These are phyloP conservation scores for Backusella morwellensis DNA, from an alignment of 192 early-diverging fungal genomes.

Conservation along the genomic window DNA sequence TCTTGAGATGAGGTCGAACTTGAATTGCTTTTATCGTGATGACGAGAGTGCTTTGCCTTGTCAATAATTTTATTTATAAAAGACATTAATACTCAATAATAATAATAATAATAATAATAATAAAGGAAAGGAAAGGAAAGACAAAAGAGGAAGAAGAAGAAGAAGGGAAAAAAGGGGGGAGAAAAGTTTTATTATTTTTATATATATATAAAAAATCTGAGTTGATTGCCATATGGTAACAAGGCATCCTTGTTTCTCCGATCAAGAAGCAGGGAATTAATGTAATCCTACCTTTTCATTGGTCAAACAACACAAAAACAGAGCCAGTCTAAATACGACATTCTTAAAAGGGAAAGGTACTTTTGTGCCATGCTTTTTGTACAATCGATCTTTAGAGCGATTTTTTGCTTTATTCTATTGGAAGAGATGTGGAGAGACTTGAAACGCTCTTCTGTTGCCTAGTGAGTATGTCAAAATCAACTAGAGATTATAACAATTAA, in stretches of 20 bases:
- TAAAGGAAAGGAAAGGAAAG: slow-evolving; percentile 4
- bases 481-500: too few relatives aligned
- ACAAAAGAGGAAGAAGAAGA: slow-evolving; percentile 9
- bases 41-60: slow-evolving; percentile 26
- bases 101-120: too few relatives aligned
- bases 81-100: slow-evolving; percentile 22
- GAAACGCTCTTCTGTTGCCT: too few relatives aligned
- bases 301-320: too few relatives aligned
- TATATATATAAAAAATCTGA: slow-evolving; percentile 2
- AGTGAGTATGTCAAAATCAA: too few relatives aligned
- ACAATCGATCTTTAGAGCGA: too few relatives aligned
- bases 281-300: too few relatives aligned
- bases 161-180: slow-evolving; percentile 1
- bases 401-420: too few relatives aligned
- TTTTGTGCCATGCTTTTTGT: too few relatives aligned
- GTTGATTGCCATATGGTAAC: not conserved
- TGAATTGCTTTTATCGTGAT: not conserved
- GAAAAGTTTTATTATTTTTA: not conserved
- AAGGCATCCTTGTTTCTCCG: not conserved
- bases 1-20: not conserved
- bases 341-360: too few relatives aligned
- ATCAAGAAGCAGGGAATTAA: not conserved
- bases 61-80: slow-evolving; percentile 39
- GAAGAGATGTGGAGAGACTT: too few relatives aligned
- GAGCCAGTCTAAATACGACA: too few relatives aligned